Percentiles rank a stretch among this genome's conserved stretches.
phyloP scores from a whole-genome alignment of 495 filamentous ascomycete species.

The Penicillium simplicissimum region DNA sequence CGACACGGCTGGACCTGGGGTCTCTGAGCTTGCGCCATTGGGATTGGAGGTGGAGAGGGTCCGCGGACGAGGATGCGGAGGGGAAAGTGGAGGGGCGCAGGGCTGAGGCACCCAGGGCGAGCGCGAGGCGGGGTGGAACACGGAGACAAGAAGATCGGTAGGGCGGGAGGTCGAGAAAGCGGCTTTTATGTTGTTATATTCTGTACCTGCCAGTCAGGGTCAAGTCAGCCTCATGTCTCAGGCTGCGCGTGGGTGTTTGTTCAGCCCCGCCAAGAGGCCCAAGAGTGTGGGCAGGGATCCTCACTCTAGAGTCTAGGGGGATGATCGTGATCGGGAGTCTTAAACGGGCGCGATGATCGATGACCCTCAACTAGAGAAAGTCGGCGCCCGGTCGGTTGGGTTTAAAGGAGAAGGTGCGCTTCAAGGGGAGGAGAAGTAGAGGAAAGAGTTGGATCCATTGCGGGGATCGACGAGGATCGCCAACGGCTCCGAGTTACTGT shows the following conservation, averaged over 20 bases:
- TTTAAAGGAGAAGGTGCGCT: not conserved
- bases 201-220: slow-evolving; percentile 8
- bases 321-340: slow-evolving; percentile 1
- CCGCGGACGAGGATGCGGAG: slow-evolving; percentile 3
- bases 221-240: slow-evolving; percentile 21
- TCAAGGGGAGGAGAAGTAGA: not conserved
- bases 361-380: not conserved
- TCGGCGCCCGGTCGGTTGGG: not conserved
- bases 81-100: slow-evolving; percentile 10
- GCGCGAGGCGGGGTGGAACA: slow-evolving; percentile 1
- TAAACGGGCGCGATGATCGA: not conserved
- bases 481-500: slow-evolving; percentile 2
- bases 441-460: not conserved
- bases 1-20: slow-evolving; percentile 76
- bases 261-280: slow-evolving; percentile 22
- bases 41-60: slow-evolving; percentile 6
- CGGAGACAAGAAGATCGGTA: not conserved
- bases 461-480: slow-evolving; percentile 14
- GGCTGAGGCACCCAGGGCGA: not conserved
- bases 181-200: slow-evolving; percentile 4
- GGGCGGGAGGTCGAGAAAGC: not conserved
- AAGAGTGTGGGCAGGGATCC: slow-evolving; percentile 4
- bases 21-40: slow-evolving; percentile 48
- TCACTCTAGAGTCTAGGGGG: no score
- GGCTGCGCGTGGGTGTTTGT: slow-evolving; percentile 5